These are phyloP conservation scores for Suhomyces canberraensis DNA, from an alignment of 805 yeast genomes.

Conservation along the genomic window DNA sequence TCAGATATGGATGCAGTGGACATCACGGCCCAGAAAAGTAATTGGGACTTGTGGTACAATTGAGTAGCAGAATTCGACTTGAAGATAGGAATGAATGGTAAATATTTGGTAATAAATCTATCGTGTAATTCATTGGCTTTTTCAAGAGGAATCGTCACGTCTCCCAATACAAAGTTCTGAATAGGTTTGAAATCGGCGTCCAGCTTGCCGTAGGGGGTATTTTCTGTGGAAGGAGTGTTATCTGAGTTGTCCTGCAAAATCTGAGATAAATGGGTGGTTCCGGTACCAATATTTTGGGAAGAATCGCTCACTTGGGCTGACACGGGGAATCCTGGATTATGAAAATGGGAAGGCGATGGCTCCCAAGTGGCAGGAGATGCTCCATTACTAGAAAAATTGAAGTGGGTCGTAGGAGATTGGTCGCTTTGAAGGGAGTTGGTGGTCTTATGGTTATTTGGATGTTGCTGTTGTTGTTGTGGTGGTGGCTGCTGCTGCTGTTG, in stretches of 20 bases:
- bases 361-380: not conserved
- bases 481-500: constrained; percentile 7
- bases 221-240: constrained; percentile 25
- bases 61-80: constrained; percentile 68
- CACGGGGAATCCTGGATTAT: not conserved
- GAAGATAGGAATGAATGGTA: constrained; percentile 79
- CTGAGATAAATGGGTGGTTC: constrained; percentile 13
- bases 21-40: constrained; percentile 88
- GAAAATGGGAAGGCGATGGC: constrained; percentile 4
- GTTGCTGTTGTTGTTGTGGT: constrained; percentile 5
- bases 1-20: constrained; percentile 82
- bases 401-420: constrained; percentile 3
- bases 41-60: constrained; percentile 76
- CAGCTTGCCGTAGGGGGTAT: constrained; percentile 1
- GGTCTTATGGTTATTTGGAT: not conserved
- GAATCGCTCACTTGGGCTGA: constrained; percentile 14
- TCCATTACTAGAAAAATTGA: constrained; percentile 9
- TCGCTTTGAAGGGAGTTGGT: not conserved
- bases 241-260: constrained; percentile 25
- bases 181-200: constrained; percentile 24
- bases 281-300: constrained; percentile 9
- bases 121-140: constrained; percentile 74
- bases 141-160: constrained; percentile 60
- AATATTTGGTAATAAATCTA: constrained; percentile 59
- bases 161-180: constrained; percentile 72